phyloP scores from a whole-genome alignment of 768 basidiomycete genomes.

The Mycena filopes region DNA sequence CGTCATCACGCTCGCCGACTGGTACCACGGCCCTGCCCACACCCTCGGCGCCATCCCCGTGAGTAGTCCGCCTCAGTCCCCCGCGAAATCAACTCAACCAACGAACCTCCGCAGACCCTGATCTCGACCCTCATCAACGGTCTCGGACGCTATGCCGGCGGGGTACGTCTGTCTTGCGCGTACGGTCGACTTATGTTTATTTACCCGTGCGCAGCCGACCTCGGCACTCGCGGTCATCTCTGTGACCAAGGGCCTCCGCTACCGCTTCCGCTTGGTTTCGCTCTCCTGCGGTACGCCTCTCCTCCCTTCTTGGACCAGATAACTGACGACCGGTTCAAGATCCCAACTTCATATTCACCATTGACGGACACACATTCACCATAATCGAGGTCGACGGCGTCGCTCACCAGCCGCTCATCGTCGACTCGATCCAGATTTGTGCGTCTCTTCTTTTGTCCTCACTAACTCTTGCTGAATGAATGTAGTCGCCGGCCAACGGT shows the following conservation, averaged over 20 bases:
- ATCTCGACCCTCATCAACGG: constrained; percentile 22
- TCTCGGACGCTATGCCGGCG: constrained; percentile 9
- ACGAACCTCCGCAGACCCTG: background rate
- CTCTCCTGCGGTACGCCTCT: constrained; percentile 59
- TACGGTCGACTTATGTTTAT: background rate
- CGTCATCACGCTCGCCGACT: constrained; percentile 45
- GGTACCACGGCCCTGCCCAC: constrained; percentile 29
- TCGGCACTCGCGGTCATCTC: constrained; percentile 55
- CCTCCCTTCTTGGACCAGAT: constrained; percentile 38
- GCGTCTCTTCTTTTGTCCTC: constrained; percentile 21
- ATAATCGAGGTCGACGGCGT: constrained; percentile 55
- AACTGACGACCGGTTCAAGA: constrained; percentile 30
- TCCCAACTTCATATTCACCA: constrained; percentile 29
- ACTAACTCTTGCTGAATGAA: too few species aligned
- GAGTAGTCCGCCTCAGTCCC: background rate
- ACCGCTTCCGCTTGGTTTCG: constrained; percentile 64
- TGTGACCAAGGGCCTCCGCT: constrained; percentile 53
- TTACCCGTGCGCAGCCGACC: constrained; percentile 40
- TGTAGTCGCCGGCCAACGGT: constrained; percentile 42
- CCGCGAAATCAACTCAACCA: too few species aligned
- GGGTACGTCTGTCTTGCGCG: background rate
- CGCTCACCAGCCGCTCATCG: constrained; percentile 43
- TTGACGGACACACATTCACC: constrained; percentile 37
- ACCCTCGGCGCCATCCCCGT: background rate
- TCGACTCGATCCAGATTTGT: constrained; percentile 54